A percentile compares a stretch with the other conserved stretches of the same genome.
Evolutionary conservation across 495 filamentous ascomycete species (phyloP).

Genomic region (Lophiostoma macrostomum): DNA sequence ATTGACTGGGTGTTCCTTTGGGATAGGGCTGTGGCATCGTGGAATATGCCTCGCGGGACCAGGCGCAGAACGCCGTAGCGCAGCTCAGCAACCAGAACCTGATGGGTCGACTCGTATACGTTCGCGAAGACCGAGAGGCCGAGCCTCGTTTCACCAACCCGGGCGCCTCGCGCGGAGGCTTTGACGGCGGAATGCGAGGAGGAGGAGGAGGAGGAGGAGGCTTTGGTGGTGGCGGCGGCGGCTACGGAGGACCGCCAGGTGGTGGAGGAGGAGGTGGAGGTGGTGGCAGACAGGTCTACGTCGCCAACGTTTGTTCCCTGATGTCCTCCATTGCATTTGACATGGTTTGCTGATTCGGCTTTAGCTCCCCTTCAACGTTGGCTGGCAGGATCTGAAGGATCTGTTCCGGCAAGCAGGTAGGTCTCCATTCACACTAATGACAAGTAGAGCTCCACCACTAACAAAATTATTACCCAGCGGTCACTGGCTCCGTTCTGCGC

Average conservation of each 20-base stretch:
- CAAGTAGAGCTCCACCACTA: neutral
- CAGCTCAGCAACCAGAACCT: conserved; percentile 98
- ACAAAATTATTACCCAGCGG: conserved; percentile 42
- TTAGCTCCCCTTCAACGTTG: conserved; percentile 94
- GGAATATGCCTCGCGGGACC: conserved; percentile 99
- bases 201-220: conserved; percentile 53
- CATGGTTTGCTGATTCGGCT: no score
- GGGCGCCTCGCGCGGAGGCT: conserved; percentile 48
- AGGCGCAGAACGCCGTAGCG: conserved; percentile 95
- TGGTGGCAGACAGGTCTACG: conserved; percentile 86
- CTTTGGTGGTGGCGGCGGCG: conserved; percentile 41
- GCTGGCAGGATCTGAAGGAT: conserved; percentile 99
- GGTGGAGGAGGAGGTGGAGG: conserved; percentile 7
- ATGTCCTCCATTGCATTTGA: conserved; percentile 20
- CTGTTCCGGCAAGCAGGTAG: conserved; percentile 97
- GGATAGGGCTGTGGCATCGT: conserved; percentile 99
- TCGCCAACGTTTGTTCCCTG: conserved; percentile 90
- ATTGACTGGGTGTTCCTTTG: conserved; percentile 97
- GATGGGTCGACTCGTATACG: conserved; percentile 97
- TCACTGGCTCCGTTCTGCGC: conserved; percentile 80
- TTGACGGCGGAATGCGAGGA: conserved; percentile 48
- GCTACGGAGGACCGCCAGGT: neutral
- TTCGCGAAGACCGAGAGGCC: conserved; percentile 95
- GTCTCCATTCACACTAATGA: conserved; percentile 37
- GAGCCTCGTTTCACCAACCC: conserved; percentile 85